Base-by-base conservation (phyloP, 1,139 yeast genomes). In the Diutina catenulata region DNA sequence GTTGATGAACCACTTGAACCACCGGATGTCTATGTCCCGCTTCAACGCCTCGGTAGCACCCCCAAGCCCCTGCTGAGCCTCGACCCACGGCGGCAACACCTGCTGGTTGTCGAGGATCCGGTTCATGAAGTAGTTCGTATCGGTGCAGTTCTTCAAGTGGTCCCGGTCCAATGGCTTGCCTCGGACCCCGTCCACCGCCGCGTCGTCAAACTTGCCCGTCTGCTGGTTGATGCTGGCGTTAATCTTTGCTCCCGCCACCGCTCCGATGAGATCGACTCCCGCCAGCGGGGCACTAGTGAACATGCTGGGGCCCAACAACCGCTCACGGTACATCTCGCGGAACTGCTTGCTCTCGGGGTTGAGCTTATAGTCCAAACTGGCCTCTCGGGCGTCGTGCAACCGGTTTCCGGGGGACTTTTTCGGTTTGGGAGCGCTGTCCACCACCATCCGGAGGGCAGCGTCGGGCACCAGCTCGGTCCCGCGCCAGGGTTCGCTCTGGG, bases 21-120 rank as follows among this genome's bases (percentile, higher is more conserved):
- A 75, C 35, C 59, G 56, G 4, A 51, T 43, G 36, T 66, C 70
- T 25, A 79, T 39, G 25, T 60, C 63, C 0, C 45, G 40, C 37
- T 86, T 55, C 41, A 82, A 73, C 1, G 50, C 49, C 1, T 47
- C 50, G 4, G 80, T 63, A 27, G 68, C 70, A 2, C 50, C 45
- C 37, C 68, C 70, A 4, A 83, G 68, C 3, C 70, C 65, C 36
- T 75, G 71, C 55, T 86, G 95, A 39, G 72, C 76, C 48, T 84
- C 94, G 24, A 86, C 78, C 95, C 95, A 86, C 0, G 94, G 93
- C 0, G 95, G 95, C 9, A 78, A 62, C 0, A 82, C 77, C 36
- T 83, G 87, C 53, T 86, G 95, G 35, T 74, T 71, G 46, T 74
- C 77, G 42, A 86, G 59, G 37, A 86, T 78, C 44, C 64, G 66